phyloP scores from a whole-genome alignment of 2,329 filamentous ascomycete species.

The Cryoendolithus antarcticus region DNA sequence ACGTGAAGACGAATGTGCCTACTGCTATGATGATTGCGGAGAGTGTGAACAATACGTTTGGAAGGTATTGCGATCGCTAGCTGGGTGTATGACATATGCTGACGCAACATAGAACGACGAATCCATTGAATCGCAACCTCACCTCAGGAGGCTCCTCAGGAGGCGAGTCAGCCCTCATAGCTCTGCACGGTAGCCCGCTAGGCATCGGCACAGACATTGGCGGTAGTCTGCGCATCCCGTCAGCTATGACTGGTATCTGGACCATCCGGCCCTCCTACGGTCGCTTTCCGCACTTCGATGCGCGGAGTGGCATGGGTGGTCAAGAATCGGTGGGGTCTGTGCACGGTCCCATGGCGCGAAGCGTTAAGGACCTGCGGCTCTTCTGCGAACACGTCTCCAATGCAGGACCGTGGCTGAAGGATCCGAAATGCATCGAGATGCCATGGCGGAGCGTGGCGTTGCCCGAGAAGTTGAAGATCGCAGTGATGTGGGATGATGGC shows the following conservation, averaged over 20 bases:
- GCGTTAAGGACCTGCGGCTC: constrained; percentile 38
- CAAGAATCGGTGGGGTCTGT: constrained; percentile 54
- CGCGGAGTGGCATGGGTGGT: constrained; percentile 47
- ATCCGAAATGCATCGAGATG: constrained; percentile 41
- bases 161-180: constrained; percentile 53
- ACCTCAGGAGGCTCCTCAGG: constrained; percentile 56
- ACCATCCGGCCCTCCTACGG: constrained; percentile 46
- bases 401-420: constrained; percentile 39
- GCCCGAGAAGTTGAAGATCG: constrained; percentile 44
- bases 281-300: constrained; percentile 45
- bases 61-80: constrained; percentile 26
- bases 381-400: constrained; percentile 30
- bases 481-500: constrained; percentile 46
- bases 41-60: constrained; percentile 53
- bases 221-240: constrained; percentile 44
- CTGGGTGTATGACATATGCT: not conserved
- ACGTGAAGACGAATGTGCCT: constrained; percentile 59
- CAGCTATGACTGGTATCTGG: constrained; percentile 47
- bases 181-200: constrained; percentile 45
- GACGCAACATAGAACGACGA: constrained; percentile 26
- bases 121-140: constrained; percentile 46
- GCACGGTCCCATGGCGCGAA: constrained; percentile 50
- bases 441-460: constrained; percentile 38
- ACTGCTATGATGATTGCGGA: constrained; percentile 60
- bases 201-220: constrained; percentile 55